Conservation (phyloP, 306 rosid genomes). For the Malus asiatica region DNA sequence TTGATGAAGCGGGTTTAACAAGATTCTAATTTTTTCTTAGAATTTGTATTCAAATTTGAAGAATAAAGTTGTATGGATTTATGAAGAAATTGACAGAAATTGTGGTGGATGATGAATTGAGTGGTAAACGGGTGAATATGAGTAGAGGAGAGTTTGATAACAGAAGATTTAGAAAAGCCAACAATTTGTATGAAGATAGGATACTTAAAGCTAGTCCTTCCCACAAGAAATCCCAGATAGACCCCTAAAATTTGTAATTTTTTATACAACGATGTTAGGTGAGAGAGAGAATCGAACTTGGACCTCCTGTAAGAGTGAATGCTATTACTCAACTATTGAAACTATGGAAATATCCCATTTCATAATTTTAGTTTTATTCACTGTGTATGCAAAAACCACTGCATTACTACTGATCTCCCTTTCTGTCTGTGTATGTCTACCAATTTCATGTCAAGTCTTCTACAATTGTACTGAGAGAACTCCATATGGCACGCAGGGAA, state of each 20-base stretch:
- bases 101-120: background rate
- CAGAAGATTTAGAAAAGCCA: conserved; percentile 44
- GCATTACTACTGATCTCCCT: background rate
- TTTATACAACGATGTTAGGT: no score
- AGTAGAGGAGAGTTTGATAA: conserved; percentile 36
- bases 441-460: conserved; percentile 26
- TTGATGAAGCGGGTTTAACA: background rate
- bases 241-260: background rate
- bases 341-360: no score
- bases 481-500: conserved; percentile 49
- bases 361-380: background rate
- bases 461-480: conserved; percentile 47
- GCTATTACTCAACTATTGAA: no score
- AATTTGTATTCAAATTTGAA: background rate
- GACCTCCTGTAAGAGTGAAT: no score
- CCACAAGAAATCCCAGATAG: conserved; percentile 30
- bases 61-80: background rate
- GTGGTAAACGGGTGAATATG: conserved; percentile 31
- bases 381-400: background rate
- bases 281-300: no score
- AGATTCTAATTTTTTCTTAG: background rate
- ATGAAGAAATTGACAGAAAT: background rate
- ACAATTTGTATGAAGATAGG: conserved; percentile 48
- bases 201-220: conserved; percentile 28
- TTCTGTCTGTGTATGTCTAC: background rate